Conservation (phyloP, 352 stramenopile species). For the Elongisporangium senticosum region DNA sequence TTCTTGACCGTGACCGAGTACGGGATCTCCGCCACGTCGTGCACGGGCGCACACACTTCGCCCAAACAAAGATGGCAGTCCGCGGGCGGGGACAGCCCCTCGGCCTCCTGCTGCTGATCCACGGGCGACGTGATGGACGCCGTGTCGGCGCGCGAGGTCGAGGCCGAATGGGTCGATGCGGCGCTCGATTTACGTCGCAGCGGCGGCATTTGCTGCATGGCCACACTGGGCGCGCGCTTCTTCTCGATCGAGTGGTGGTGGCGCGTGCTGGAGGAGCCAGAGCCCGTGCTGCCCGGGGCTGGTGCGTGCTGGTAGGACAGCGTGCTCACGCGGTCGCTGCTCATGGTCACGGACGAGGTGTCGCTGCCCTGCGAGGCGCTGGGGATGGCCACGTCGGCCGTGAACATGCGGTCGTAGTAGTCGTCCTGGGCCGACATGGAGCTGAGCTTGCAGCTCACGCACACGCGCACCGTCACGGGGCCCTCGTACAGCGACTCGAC, state of each 20-base stretch:
- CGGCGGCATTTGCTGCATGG: slow-evolving; percentile 16
- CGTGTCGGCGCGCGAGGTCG: slow-evolving; percentile 10
- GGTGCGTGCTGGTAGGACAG: slow-evolving; percentile 30
- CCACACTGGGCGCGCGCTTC: slow-evolving; percentile 28
- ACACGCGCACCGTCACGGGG: slow-evolving; percentile 62
- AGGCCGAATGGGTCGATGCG: slow-evolving; percentile 21
- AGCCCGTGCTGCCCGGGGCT: slow-evolving; percentile 6
- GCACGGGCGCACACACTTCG: slow-evolving; percentile 54
- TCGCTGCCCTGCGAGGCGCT: slow-evolving; percentile 11
- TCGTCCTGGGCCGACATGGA: slow-evolving; percentile 60
- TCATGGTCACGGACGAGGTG: slow-evolving; percentile 6
- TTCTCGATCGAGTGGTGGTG: slow-evolving; percentile 12
- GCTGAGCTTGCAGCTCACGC: slow-evolving; percentile 78
- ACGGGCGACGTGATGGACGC: slow-evolving; percentile 10
- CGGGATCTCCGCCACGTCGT: slow-evolving; percentile 62
- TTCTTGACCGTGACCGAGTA: slow-evolving; percentile 49
- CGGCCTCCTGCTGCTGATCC: slow-evolving; percentile 16
- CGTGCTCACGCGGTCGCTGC: slow-evolving; percentile 39
- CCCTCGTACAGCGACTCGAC: slow-evolving; percentile 46
- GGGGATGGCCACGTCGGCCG: slow-evolving; percentile 22
- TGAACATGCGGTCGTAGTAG: slow-evolving; percentile 81
- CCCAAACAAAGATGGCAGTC: slow-evolving; percentile 66
- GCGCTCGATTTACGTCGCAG: slow-evolving; percentile 59
- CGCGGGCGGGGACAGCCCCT: slow-evolving; percentile 4
- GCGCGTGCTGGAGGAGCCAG: slow-evolving; percentile 10